A percentile compares a stretch with the other conserved stretches of the same genome.
Conservation (phyloP, 2,329 filamentous ascomycete species). For the Talaromyces sp. region DNA sequence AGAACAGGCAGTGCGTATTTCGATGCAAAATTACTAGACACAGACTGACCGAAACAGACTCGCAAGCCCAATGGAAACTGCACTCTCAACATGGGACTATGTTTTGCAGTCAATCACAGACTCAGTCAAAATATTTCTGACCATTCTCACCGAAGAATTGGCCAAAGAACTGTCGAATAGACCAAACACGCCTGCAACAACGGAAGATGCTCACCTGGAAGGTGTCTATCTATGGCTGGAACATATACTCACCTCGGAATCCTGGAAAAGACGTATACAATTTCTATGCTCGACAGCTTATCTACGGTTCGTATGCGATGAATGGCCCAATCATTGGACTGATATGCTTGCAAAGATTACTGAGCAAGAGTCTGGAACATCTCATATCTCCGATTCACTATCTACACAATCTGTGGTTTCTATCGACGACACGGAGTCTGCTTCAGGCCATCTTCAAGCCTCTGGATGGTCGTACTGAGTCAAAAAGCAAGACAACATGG, state of each 20-base stretch:
- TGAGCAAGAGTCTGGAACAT: neutral
- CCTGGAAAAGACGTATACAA: constrained; percentile 34
- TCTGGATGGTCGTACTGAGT: neutral
- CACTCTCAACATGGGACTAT: constrained; percentile 36
- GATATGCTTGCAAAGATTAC: constrained; percentile 7
- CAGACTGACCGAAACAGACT: constrained; percentile 25
- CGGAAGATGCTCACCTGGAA: constrained; percentile 36
- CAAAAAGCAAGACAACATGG: no score
- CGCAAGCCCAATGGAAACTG: constrained; percentile 23
- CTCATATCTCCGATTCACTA: neutral
- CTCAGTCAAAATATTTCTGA: constrained; percentile 34
- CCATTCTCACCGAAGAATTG: constrained; percentile 39
- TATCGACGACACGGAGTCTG: neutral
- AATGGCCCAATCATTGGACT: constrained; percentile 34
- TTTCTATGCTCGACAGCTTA: constrained; percentile 31
- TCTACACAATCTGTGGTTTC: neutral
- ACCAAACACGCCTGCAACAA: constrained; percentile 17
- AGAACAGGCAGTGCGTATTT: constrained; percentile 29
- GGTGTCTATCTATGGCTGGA: constrained; percentile 49
- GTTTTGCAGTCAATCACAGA: constrained; percentile 37
- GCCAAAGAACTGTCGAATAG: constrained; percentile 29
- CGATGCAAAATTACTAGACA: neutral
- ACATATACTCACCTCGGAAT: constrained; percentile 43
- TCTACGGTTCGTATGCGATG: constrained; percentile 32
- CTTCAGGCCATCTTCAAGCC: neutral